phyloP scores from a whole-genome alignment of 179 eudicot species.

The Nepenthes alata region DNA sequence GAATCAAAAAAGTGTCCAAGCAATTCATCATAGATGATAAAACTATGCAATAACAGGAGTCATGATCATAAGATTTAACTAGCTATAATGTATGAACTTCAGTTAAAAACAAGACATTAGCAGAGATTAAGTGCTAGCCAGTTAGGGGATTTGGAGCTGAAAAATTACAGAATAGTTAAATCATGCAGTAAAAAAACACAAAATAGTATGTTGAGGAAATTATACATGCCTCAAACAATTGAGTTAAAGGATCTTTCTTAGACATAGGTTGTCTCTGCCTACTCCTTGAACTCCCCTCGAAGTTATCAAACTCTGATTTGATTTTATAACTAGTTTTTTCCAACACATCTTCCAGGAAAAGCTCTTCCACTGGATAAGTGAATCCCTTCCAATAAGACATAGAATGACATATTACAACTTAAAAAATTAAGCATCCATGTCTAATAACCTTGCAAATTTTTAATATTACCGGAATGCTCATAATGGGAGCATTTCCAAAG shows the following conservation, averaged over 20 bases:
- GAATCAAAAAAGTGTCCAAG: no score
- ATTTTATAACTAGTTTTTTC: conserved; percentile 72
- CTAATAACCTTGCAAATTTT: conserved; percentile 4
- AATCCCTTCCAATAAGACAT: conserved; percentile 43
- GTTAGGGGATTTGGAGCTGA: not conserved
- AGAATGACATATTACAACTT: conserved; percentile 1
- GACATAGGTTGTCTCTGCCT: conserved; percentile 55
- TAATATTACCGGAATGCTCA: conserved; percentile 68
- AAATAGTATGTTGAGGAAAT: not conserved
- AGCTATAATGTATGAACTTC: no score
- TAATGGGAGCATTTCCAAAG: conserved; percentile 78
- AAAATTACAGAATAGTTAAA: not conserved
- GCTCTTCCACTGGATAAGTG: conserved; percentile 75
- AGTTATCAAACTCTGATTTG: conserved; percentile 44
- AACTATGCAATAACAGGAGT: no score
- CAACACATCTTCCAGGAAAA: conserved; percentile 78
- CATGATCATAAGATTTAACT: no score
- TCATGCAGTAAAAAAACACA: not conserved
- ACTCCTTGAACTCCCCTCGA: conserved; percentile 57
- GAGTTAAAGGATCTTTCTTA: conserved; percentile 70
- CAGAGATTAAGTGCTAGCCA: not conserved
- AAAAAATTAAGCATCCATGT: conserved; percentile 1
- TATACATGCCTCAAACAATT: conserved; percentile 58
- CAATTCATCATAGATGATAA: no score
- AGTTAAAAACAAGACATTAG: not conserved